These are phyloP conservation scores for Triadica sebifera DNA, from an alignment of 345 rosid species.

Conservation along the genomic window DNA sequence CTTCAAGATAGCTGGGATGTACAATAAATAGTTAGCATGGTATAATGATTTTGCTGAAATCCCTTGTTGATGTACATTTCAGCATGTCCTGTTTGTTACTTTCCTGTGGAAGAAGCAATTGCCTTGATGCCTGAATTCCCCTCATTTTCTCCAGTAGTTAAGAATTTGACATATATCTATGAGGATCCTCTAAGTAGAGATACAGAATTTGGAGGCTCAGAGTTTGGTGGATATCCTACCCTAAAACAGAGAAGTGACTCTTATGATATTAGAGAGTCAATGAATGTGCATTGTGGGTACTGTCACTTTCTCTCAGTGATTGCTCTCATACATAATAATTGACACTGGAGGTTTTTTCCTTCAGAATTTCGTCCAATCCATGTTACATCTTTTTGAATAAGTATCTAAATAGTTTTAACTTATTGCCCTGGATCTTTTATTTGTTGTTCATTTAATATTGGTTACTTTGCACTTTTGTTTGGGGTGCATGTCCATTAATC, in stretches of 20 bases:
- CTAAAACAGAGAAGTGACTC: slow-evolving; percentile 76
- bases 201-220: slow-evolving; percentile 93
- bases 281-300: slow-evolving; percentile 93
- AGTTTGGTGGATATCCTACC: slow-evolving; percentile 96
- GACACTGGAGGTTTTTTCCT: slow-evolving; percentile 1
- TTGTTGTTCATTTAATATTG: slow-evolving; percentile 2
- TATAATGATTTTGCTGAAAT: slow-evolving; percentile 20
- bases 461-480: slow-evolving; percentile 5
- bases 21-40: neutral
- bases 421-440: slow-evolving; percentile 8
- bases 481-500: slow-evolving; percentile 14
- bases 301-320: slow-evolving; percentile 21
- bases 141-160: slow-evolving; percentile 76
- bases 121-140: slow-evolving; percentile 81
- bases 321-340: neutral
- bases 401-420: neutral
- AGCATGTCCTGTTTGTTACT: slow-evolving; percentile 99
- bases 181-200: slow-evolving; percentile 60
- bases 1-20: neutral
- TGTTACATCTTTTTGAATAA: neutral
- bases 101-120: slow-evolving; percentile 90
- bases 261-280: slow-evolving; percentile 73
- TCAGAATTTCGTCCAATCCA: neutral
- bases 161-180: slow-evolving; percentile 63
- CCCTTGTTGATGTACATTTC: slow-evolving; percentile 29